Percentiles rank a stretch among this genome's conserved stretches.
phyloP scores from a whole-genome alignment of 2,329 filamentous ascomycete genomes.

The Geosmithia putterillii region DNA sequence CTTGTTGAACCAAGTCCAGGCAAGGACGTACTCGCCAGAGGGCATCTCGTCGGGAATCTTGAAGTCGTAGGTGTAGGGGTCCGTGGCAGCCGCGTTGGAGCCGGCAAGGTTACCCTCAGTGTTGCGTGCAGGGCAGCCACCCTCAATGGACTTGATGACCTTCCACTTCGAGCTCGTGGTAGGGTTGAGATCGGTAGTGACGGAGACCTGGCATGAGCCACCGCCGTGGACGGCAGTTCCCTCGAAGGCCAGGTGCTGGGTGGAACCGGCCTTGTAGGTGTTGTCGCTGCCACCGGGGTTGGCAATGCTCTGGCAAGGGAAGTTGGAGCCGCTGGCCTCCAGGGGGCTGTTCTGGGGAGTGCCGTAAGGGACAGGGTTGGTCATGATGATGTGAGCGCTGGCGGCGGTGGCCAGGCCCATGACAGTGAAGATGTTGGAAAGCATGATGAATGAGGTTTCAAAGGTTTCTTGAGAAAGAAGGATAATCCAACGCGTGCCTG shows the following conservation, averaged over 20 bases:
- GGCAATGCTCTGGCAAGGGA: conserved; percentile 66
- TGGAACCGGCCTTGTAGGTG: conserved; percentile 35
- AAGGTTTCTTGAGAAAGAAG: conserved; percentile 16
- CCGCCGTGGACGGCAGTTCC: conserved; percentile 77
- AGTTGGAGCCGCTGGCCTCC: conserved; percentile 46
- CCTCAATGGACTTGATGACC: conserved; percentile 79
- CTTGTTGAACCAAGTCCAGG: conserved; percentile 94
- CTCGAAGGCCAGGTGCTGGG: conserved; percentile 43
- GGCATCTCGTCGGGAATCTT: conserved; percentile 59
- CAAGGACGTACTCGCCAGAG: conserved; percentile 66
- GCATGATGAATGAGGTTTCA: conserved; percentile 30
- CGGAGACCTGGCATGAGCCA: conserved; percentile 79
- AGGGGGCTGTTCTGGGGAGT: conserved; percentile 52
- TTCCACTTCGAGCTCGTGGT: conserved; percentile 62
- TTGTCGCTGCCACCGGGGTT: conserved; percentile 27
- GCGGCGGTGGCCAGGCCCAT: conserved; percentile 46
- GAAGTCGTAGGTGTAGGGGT: conserved; percentile 53
- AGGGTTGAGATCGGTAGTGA: conserved; percentile 67
- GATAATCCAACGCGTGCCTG: conserved; percentile 24
- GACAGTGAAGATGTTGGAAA: conserved; percentile 33
- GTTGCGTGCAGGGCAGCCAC: conserved; percentile 63
- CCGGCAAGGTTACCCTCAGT: conserved; percentile 42
- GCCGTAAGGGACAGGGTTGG: conserved; percentile 51
- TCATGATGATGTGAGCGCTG: conserved; percentile 68
- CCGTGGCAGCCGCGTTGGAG: conserved; percentile 24